Evolutionary conservation across 306 rosid species (phyloP), one percentile per base, ranked within the genome.

Genomic region (Cyamopsis tetragonoloba): DNA sequence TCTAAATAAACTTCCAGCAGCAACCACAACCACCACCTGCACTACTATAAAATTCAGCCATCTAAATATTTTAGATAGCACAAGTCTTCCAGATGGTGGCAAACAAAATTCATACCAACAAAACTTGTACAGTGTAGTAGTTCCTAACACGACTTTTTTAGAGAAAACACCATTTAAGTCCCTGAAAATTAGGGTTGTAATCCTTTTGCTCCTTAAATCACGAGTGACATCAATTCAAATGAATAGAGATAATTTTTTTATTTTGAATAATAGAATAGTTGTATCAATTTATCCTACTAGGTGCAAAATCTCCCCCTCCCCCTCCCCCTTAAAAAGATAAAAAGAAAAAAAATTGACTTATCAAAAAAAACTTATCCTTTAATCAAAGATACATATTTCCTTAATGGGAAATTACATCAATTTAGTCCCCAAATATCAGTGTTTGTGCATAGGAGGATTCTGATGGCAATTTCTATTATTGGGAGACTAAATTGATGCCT

Each of bases 1-100:
- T 47, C 34, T 11, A 54, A 64, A n/a, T 15, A 24, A 41, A 37
- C 50, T 48, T 75, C 67, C 22, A 59, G 20, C 66, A 53, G 30
- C 41, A 39, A 72, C 59, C 28, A 57, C 28, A 15, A 27, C 41
- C 28, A 24, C 69, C 31, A 19, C 10, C 47, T n/a, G 2, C 14
- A 24, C 27, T 2, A 24, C 42, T 43, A 44, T 1, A 35, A 27
- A 55, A 18, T 39, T 28, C 27, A 14, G 20, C 34, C 18, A 28
- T 19, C 17, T 6, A 50, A 61, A 48, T 27, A 46, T 48, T 28
- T 24, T 66, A 41, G 22, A 37, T 13, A 23, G 35, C 12, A n/a
- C 8, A 19, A n/a, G 43, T 47, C 19, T 49, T 34, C 71, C 13
- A 5, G 0, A 43, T 9, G n/a, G 3, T 6, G 62, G 41, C 53